A percentile compares a stretch with the other conserved stretches of the same genome.
Evolutionary conservation across 345 rosid species (phyloP).

Genomic region (Clarkia xantiana): DNA sequence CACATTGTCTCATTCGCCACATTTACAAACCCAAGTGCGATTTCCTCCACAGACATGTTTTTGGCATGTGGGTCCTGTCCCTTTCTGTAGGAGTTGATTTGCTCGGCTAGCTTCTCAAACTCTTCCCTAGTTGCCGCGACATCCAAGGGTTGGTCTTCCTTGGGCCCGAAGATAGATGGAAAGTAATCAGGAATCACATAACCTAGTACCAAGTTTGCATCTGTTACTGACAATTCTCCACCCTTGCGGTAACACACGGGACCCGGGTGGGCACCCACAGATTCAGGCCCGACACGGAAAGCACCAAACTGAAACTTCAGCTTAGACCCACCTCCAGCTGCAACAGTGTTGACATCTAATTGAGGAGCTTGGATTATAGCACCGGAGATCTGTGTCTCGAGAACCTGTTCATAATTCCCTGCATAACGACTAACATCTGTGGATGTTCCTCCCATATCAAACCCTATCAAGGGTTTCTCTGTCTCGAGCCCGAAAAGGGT

Average conservation of each 20-base stretch:
- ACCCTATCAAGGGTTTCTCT: conserved; percentile 85
- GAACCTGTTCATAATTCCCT: conserved; percentile 89
- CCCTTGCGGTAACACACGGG: conserved; percentile 94
- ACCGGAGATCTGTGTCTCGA: conserved; percentile 98
- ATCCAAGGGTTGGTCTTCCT: conserved; percentile 75
- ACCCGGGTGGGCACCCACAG: conserved; percentile 98
- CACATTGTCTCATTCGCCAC: conserved; percentile 99
- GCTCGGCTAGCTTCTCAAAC: conserved; percentile 57
- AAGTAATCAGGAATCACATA: conserved; percentile 85
- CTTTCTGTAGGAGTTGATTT: conserved; percentile 66
- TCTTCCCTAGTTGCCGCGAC: conserved; percentile 56
- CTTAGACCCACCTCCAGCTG: conserved; percentile 98
- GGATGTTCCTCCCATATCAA: conserved; percentile 99
- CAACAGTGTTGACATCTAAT: conserved; percentile 92
- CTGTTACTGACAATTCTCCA: conserved; percentile 85
- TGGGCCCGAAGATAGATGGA: conserved; percentile 85
- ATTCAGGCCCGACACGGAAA: conserved; percentile 87
- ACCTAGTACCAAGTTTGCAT: conserved; percentile 83
- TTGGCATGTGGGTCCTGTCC: conserved; percentile 58
- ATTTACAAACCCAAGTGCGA: conserved; percentile 77
- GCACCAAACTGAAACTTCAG: conserved; percentile 87
- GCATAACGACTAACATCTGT: conserved; percentile 96
- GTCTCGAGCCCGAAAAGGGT: conserved; percentile 87
- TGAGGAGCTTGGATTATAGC: conserved; percentile 95
- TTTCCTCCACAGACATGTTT: conserved; percentile 80